Conservation (phyloP, 176 grass and related monocot genomes). For the Oryza meyeriana region DNA sequence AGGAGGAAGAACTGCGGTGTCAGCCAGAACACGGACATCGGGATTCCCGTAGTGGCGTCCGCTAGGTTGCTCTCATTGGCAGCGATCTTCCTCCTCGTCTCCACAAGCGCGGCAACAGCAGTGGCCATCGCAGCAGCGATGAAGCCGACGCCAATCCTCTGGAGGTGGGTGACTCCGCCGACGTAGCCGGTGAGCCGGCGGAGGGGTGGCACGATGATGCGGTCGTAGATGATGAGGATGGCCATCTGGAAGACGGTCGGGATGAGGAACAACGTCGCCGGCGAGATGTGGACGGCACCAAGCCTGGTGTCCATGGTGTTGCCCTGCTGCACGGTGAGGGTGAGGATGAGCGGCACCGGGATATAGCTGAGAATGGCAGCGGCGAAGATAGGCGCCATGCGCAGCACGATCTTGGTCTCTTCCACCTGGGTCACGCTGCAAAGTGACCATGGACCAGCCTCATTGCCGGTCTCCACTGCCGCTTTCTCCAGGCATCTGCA, state of each 20-base stretch:
- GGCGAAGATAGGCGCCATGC: constrained; percentile 67
- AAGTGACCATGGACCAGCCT: constrained; percentile 26
- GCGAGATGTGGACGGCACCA: constrained; percentile 47
- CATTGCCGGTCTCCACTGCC: not conserved
- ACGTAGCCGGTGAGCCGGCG: constrained; percentile 58
- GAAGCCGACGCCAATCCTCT: constrained; percentile 65
- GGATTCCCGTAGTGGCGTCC: not conserved
- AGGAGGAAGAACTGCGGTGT: constrained; percentile 70
- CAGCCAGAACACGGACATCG: constrained; percentile 79
- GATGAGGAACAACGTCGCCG: constrained; percentile 66
- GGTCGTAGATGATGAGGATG: constrained; percentile 65
- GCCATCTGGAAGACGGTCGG: constrained; percentile 67
- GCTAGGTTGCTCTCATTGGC: constrained; percentile 23
- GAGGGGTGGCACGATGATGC: constrained; percentile 50
- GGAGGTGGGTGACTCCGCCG: constrained; percentile 66
- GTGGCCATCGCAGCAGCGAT: constrained; percentile 43
- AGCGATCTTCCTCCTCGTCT: constrained; percentile 48
- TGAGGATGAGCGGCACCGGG: constrained; percentile 50
- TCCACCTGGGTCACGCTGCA: constrained; percentile 70
- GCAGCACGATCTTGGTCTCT: constrained; percentile 73
- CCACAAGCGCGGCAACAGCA: constrained; percentile 21
- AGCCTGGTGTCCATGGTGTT: constrained; percentile 68
- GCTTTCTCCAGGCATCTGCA: constrained; percentile 62
- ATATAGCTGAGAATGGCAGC: constrained; percentile 53
- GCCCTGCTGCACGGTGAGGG: constrained; percentile 77